These are phyloP conservation scores for Termitomyces sp. DNA, from an alignment of 768 basidiomycete species.

Conservation along the genomic window DNA sequence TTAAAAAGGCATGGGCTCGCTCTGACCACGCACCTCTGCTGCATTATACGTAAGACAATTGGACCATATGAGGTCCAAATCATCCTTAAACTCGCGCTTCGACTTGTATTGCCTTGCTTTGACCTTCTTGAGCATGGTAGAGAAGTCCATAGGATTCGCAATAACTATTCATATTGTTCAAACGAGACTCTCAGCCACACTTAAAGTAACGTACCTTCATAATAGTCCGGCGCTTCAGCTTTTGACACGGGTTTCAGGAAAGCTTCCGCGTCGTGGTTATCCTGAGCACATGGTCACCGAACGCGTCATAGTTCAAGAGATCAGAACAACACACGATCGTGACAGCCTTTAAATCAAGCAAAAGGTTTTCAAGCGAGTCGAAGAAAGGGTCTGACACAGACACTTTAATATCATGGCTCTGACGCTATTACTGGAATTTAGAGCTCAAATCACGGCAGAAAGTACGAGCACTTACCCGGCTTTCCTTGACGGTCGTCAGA, in stretches of 20 bases:
- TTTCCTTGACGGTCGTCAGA: slow-evolving; percentile 80
- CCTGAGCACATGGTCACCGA: slow-evolving; percentile 33
- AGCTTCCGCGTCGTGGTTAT: slow-evolving; percentile 87
- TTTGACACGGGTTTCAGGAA: slow-evolving; percentile 92
- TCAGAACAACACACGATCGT: slow-evolving; percentile 46
- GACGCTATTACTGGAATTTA: slow-evolving; percentile 18
- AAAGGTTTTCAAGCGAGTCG: slow-evolving; percentile 86
- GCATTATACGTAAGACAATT: slow-evolving; percentile 94
- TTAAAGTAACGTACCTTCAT: slow-evolving; percentile 58
- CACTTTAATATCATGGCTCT: slow-evolving; percentile 60
- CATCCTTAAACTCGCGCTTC: slow-evolving; percentile 89
- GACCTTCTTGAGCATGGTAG: slow-evolving; percentile 89
- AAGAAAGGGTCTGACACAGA: slow-evolving; percentile 74
- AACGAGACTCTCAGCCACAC: not conserved
- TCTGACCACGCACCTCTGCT: slow-evolving; percentile 61
- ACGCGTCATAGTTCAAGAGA: slow-evolving; percentile 17
- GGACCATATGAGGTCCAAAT: slow-evolving; percentile 94
- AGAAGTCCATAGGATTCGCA: slow-evolving; percentile 91
- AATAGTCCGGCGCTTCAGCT: slow-evolving; percentile 89
- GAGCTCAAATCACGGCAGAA: slow-evolving; percentile 11
- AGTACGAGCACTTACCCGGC: slow-evolving; percentile 57
- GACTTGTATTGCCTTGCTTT: slow-evolving; percentile 90
- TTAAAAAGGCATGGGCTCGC: not conserved
- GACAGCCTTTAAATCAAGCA: slow-evolving; percentile 77
- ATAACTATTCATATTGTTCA: slow-evolving; percentile 56